Evolutionary conservation across 441 rosid genomes (phyloP).

Genomic region (Populus hybrid): DNA sequence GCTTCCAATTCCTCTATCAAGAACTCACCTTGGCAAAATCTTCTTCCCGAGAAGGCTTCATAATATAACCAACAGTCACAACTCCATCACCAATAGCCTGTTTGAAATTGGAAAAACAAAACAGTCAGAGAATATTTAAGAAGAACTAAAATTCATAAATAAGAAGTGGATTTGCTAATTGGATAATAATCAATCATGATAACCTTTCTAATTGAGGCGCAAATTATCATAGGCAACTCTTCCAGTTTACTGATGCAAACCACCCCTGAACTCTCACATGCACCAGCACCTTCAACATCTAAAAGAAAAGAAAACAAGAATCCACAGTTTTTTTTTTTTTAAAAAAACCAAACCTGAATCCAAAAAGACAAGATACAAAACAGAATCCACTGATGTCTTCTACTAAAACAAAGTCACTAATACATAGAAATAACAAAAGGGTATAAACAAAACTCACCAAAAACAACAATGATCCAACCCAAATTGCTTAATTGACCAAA

Average conservation of each 20-base stretch:
- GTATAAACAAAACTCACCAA: conserved; percentile 38
- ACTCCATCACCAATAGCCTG: conserved; percentile 51
- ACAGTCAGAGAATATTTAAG: neutral
- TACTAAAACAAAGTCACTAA: neutral
- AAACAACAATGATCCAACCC: conserved; percentile 33
- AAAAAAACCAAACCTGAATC: neutral
- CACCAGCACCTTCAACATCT: conserved; percentile 29
- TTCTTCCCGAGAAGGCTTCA: conserved; percentile 89
- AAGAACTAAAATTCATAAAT: neutral
- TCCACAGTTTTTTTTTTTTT: neutral
- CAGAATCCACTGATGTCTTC: neutral
- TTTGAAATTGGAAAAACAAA: conserved; percentile 3
- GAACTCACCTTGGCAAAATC: conserved; percentile 78
- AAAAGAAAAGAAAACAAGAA: conserved; percentile 11
- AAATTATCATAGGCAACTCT: conserved; percentile 43
- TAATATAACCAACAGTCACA: conserved; percentile 65
- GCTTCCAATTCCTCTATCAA: conserved; percentile 11
- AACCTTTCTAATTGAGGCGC: conserved; percentile 62
- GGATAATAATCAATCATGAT: conserved; percentile 11
- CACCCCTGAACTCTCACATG: too few relatives aligned
- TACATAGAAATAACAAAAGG: neutral
- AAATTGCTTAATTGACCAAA: conserved; percentile 25
- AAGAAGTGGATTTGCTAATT: neutral
- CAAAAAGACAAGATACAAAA: too few relatives aligned
- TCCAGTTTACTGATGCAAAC: too few relatives aligned